A percentile compares a stretch with the other conserved stretches of the same genome.
Conservation (phyloP, 345 rosid genomes). For the Schrenkiella parvula region DNA sequence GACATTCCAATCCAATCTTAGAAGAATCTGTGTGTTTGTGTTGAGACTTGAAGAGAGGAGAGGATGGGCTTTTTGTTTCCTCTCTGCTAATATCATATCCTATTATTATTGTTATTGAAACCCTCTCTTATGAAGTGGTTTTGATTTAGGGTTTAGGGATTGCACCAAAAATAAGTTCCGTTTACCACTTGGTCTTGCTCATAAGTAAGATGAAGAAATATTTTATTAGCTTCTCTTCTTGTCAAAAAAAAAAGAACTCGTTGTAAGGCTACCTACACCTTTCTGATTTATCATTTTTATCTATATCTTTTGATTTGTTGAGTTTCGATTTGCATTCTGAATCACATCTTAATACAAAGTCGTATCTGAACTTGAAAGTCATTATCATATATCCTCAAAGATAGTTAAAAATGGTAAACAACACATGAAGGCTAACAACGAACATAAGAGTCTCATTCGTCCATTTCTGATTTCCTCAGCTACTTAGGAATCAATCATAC, state of each 20-base stretch:
- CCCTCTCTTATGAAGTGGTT: constrained; percentile 37
- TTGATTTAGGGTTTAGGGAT: constrained; percentile 29
- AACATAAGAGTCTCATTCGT: not conserved
- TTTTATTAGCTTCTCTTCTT: constrained; percentile 19
- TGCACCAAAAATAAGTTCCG: constrained; percentile 31
- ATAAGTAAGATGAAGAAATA: constrained; percentile 22
- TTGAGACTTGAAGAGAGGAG: constrained; percentile 20
- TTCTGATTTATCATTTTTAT: not conserved
- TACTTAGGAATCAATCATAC: not conserved
- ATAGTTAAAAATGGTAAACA: not conserved
- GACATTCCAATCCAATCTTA: constrained; percentile 43
- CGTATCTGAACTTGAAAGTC: not conserved
- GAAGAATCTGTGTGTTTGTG: constrained; percentile 14
- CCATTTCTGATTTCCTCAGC: not conserved
- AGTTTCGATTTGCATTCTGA: not conserved
- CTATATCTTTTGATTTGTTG: not conserved
- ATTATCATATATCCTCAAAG: not conserved
- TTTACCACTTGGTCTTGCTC: constrained; percentile 28
- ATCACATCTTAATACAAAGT: not conserved
- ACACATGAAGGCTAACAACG: not conserved
- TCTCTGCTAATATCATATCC: constrained; percentile 26
- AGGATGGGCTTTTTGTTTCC: constrained; percentile 34
- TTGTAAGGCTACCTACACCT: constrained; percentile 27
- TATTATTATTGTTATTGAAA: constrained; percentile 18
- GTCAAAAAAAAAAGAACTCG: not conserved